Evolutionary conservation across 2,329 filamentous ascomycete species (phyloP), one percentile per base, ranked within the genome.

Genomic region (Exophiala mesophila): DNA sequence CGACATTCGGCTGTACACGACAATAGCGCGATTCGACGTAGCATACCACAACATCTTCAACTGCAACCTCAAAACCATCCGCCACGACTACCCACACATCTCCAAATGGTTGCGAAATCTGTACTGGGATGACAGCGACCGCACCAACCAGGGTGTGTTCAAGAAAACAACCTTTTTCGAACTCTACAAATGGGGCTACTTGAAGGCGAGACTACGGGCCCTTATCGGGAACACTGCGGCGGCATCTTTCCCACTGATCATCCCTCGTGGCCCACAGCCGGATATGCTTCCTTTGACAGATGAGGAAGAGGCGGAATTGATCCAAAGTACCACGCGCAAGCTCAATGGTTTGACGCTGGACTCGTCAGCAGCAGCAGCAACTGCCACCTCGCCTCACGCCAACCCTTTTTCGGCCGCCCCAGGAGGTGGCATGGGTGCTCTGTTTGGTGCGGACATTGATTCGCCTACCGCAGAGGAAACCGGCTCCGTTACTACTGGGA

Each of bases 41-140:
- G 82, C 83, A 51, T 90, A 90, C 62, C 82, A 90, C 50, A 82
- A 85, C 61, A 82, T 89, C 65, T 90, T 90, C 72, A 85, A 85
- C 66, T 83, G 78, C 53, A 83, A 83, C 47, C 55, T 82, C 13
- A 77, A 73, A 54, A 78, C 75, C 55, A 78, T 84, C 44, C 66
- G 78, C 3, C 69, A 80, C 51, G 77, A 82, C 53, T 83, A 79
- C 50, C 70, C 69, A 26, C 55, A 58, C 1, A 58, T 74, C 19
- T 63, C 72, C 46, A 59, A 60, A 20, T 73, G 71, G 71, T 56
- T 71, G 48, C 57, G 68, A 43, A 61, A 60, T 17, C 49, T 73
- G 18, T 73, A 73, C 45, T 72, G 67, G 60, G 67, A 72, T 50
- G 63, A 48, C 24, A 63, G 61, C 1, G 62, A 65, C 28, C 55